phyloP scores from a whole-genome alignment of 208 protist species.

The Wallacemonas sp. region DNA sequence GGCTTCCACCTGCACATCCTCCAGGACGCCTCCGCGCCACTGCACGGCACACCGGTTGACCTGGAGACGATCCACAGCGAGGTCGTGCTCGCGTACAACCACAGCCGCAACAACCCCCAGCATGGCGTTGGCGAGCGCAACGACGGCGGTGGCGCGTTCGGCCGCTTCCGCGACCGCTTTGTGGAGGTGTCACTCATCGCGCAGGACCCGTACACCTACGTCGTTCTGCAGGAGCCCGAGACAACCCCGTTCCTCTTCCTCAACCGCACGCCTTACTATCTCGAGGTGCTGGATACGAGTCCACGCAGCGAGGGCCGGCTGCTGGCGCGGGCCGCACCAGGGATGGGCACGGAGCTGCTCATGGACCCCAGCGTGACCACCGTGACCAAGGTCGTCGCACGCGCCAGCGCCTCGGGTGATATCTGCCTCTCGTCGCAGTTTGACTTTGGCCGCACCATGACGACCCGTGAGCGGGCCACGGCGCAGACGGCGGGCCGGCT shows the following conservation, averaged over 20 bases:
- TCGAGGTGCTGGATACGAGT: slow-evolving; percentile 57
- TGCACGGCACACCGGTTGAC: slow-evolving; percentile 66
- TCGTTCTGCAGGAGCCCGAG: slow-evolving; percentile 66
- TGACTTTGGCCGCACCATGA: slow-evolving; percentile 16
- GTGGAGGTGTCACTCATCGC: slow-evolving; percentile 71
- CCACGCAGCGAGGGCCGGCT: slow-evolving; percentile 42
- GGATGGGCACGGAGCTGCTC: slow-evolving; percentile 49
- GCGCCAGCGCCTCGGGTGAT: slow-evolving; percentile 11
- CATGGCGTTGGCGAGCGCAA: neutral
- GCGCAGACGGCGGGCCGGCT: slow-evolving; percentile 1
- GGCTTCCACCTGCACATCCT: slow-evolving; percentile 75
- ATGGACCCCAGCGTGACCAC: slow-evolving; percentile 54
- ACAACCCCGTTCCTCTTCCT: slow-evolving; percentile 68
- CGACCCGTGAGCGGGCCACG: neutral
- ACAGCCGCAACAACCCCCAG: slow-evolving; percentile 13
- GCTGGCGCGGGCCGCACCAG: slow-evolving; percentile 49
- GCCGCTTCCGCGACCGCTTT: slow-evolving; percentile 40
- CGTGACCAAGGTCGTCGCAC: slow-evolving; percentile 24
- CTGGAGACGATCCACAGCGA: slow-evolving; percentile 79
- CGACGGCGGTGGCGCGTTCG: neutral
- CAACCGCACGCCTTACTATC: slow-evolving; percentile 60
- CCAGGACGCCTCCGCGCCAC: slow-evolving; percentile 41
- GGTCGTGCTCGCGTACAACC: slow-evolving; percentile 61
- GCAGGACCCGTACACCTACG: slow-evolving; percentile 77
- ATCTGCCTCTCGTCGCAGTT: neutral